Evolutionary conservation across 2,329 filamentous ascomycete species (phyloP), one percentile per base, ranked within the genome.

Genomic region (Fusarium musae): DNA sequence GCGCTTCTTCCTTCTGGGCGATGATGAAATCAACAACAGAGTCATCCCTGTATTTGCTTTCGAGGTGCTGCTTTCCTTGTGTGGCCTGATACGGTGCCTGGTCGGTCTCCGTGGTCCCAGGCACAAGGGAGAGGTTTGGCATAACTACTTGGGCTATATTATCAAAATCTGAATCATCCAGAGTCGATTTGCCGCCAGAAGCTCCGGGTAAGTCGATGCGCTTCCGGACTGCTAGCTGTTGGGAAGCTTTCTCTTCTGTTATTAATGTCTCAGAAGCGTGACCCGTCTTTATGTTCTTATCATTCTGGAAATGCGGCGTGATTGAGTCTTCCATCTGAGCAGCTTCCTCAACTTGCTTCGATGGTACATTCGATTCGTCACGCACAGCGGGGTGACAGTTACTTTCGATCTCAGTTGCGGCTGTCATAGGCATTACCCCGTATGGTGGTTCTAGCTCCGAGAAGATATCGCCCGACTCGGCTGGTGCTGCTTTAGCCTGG

Each of bases 271-370:
- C 59, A 21, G 37, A 28, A 46, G 57, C 28, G 60, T 73, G 67
- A 66, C 72, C 59, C 65, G 75, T 74, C 44, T 77, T 77, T 43
- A 37, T 54, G 28, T 63, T 47, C 59, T 70, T 69, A 30, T 70
- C 72, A 39, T 74, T 77, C 46, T 78, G 78, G 12, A 59, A 72
- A 36, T 68, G 32, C 15, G 61, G 61, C 28, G 23, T 30, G 13
- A 69, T 39, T 46, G 54, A 57, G 32, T 73, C 61, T 15, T 72
- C 72, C 44, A 72, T 66, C 44, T 66, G 54, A 23, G 63, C 44
- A 34, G 67, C 44, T 36, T 34, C 19, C 21, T 43, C 39, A 23
- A 49, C 21, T 53, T 52, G 58, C 17, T 13, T 57, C 36, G 47
- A 7, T 36, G 37, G 37, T 23, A 26, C 50, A 36, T 42, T 23